Evolutionary conservation across 345 rosid genomes (phyloP).

Genomic region (Angophora floribunda): DNA sequence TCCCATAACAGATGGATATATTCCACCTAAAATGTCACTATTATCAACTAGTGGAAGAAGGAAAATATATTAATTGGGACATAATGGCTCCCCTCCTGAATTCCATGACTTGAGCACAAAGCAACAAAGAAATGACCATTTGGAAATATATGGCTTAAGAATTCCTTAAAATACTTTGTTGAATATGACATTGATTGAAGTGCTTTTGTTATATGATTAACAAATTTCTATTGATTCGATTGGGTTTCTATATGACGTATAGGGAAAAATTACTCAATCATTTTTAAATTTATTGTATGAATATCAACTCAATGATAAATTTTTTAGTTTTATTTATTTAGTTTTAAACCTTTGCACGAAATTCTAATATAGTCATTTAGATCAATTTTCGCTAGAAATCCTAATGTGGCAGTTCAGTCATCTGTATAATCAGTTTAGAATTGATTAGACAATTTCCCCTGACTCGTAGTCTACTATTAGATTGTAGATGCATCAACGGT

Average conservation of each 20-base stretch:
- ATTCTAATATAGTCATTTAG: background rate
- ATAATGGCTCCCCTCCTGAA: background rate
- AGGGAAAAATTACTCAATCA: background rate
- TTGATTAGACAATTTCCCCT: background rate
- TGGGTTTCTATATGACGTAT: background rate
- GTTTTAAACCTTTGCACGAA: background rate
- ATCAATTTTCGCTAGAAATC: background rate
- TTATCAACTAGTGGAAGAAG: slow-evolving; percentile 10
- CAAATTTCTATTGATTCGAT: background rate
- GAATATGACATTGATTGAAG: background rate
- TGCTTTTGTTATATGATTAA: background rate
- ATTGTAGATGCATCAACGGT: background rate
- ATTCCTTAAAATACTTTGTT: background rate
- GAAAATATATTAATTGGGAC: background rate
- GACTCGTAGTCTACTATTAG: too few relatives aligned
- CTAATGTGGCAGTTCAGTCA: background rate
- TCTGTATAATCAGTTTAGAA: background rate
- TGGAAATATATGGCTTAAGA: background rate
- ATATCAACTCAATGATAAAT: background rate
- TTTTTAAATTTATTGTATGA: background rate
- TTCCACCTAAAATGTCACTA: slow-evolving; percentile 18
- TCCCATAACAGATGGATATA: background rate
- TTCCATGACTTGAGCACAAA: slow-evolving; percentile 13
- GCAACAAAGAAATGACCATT: slow-evolving; percentile 11
- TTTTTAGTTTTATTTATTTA: background rate